Conservation (phyloP, 768 basidiomycete species). For the Termitomyces sp. region DNA sequence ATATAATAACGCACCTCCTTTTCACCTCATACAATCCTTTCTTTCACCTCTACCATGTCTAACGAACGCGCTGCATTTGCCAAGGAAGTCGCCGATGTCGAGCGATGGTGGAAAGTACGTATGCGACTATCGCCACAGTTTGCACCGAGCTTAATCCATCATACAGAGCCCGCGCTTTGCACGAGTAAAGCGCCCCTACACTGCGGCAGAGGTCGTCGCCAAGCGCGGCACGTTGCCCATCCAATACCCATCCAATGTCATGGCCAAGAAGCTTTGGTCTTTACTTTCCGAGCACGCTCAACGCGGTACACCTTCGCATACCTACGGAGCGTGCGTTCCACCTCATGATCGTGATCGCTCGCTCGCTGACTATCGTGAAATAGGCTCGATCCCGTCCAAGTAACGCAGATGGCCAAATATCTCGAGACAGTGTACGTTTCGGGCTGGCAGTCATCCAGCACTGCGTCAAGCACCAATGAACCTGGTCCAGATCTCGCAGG, state of each 20-base stretch:
- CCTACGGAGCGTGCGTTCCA: constrained; percentile 94
- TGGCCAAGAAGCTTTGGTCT: constrained; percentile 83
- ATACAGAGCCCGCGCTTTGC: constrained; percentile 80
- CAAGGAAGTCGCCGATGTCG: constrained; percentile 79
- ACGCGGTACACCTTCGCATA: constrained; percentile 82
- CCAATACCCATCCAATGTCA: constrained; percentile 79
- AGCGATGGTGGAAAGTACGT: constrained; percentile 89
- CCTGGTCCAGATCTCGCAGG: constrained; percentile 98
- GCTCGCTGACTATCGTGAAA: not conserved
- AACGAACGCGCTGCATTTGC: constrained; percentile 68
- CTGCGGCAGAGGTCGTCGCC: constrained; percentile 87
- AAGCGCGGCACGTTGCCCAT: constrained; percentile 89
- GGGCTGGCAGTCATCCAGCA: constrained; percentile 93
- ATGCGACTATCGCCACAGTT: not conserved
- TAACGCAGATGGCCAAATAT: constrained; percentile 98
- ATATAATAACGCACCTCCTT: constrained; percentile 21
- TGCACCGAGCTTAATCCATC: constrained; percentile 5
- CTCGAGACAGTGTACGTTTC: constrained; percentile 99
- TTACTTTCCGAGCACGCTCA: constrained; percentile 74
- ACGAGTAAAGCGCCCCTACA: constrained; percentile 86
- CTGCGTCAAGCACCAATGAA: constrained; percentile 90
- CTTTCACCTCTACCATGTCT: constrained; percentile 43
- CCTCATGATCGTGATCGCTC: not conserved
- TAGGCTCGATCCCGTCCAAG: constrained; percentile 95
- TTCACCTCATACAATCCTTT: constrained; percentile 10